These are phyloP conservation scores for Beauveria varroae DNA, from an alignment of 2,329 filamentous ascomycete species.

Conservation along the genomic window DNA sequence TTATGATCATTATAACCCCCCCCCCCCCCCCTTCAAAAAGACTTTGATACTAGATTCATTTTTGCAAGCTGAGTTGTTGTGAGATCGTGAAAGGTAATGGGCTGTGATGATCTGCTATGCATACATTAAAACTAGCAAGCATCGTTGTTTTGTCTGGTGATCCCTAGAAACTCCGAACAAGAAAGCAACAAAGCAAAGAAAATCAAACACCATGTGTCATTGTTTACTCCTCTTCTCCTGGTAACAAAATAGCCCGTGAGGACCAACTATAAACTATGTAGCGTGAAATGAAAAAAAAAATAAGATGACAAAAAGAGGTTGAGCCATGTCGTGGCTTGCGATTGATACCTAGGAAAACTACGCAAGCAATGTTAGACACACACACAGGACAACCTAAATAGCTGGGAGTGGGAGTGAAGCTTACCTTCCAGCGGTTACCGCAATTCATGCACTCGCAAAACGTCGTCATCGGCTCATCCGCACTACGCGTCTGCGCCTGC, in stretches of 20 bases:
- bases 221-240: background rate
- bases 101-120: background rate
- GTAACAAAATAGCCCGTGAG: background rate
- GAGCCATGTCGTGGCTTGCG: background rate
- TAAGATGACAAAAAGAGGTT: background rate
- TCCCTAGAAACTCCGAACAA: background rate
- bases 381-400: background rate
- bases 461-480: constrained; percentile 86
- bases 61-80: background rate
- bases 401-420: constrained; percentile 15
- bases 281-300: constrained; percentile 6
- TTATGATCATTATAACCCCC: too few species aligned
- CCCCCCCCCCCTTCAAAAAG: background rate
- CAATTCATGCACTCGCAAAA: constrained; percentile 66
- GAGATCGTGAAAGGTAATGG: background rate
- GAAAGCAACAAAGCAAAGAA: background rate
- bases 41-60: background rate
- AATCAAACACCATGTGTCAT: constrained; percentile 7
- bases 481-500: constrained; percentile 90
- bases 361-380: background rate
- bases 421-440: constrained; percentile 65
- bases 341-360: constrained; percentile 1
- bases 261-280: background rate
- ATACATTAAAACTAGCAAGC: constrained; percentile 6
- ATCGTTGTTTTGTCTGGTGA: background rate